Conservation (phyloP, 2,329 filamentous ascomycete species). For the Botryotinia convoluta region DNA sequence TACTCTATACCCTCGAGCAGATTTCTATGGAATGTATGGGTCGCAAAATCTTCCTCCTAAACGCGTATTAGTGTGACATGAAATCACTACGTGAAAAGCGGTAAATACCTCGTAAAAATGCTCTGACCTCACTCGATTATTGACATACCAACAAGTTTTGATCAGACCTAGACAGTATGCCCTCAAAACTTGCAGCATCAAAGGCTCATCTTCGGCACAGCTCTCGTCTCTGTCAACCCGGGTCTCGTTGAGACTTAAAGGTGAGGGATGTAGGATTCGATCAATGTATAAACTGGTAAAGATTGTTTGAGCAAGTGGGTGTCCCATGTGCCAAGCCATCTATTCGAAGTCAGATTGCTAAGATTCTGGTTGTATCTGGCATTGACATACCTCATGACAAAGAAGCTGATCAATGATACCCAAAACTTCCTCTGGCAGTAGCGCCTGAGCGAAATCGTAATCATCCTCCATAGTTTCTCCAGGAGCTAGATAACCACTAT, state of each 20-base stretch:
- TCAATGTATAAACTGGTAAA: constrained; percentile 93
- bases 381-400: constrained; percentile 70
- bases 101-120: constrained; percentile 79
- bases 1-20: constrained; percentile 65
- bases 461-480: constrained; percentile 81
- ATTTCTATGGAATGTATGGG: constrained; percentile 80
- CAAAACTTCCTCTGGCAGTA: constrained; percentile 76
- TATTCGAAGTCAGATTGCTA: constrained; percentile 39
- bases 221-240: constrained; percentile 32
- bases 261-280: constrained; percentile 69
- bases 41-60: constrained; percentile 94
- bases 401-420: constrained; percentile 93
- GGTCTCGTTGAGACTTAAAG: constrained; percentile 52
- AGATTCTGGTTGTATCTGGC: neutral
- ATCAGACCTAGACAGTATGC: constrained; percentile 84
- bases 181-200: constrained; percentile 64
- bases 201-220: constrained; percentile 41
- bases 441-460: constrained; percentile 67
- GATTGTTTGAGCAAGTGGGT: constrained; percentile 89
- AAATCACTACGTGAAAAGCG: neutral
- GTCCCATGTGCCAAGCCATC: constrained; percentile 97
- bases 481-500: constrained; percentile 78
- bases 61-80: constrained; percentile 3
- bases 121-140: constrained; percentile 73
- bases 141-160: constrained; percentile 78